These are phyloP conservation scores for Smittium mucronatum DNA, from an alignment of 371 early-diverging fungal genomes.

Conservation along the genomic window DNA sequence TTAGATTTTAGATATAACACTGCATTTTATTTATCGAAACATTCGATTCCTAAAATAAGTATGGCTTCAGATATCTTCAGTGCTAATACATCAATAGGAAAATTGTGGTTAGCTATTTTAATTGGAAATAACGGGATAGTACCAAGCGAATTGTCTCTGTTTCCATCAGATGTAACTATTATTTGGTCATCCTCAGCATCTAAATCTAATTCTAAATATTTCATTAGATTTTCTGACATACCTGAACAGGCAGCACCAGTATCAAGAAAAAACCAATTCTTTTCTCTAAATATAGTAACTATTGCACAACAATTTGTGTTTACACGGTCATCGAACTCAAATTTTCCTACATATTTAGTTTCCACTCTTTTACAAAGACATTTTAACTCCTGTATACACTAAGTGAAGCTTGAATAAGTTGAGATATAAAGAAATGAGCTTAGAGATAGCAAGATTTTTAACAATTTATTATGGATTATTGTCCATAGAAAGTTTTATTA, in stretches of 20 bases:
- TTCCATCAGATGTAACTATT: constrained; percentile 1
- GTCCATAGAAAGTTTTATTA: background rate
- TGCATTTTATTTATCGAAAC: background rate
- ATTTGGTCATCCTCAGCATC: background rate
- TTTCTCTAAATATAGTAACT: background rate
- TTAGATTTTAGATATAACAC: background rate
- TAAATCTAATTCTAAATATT: background rate
- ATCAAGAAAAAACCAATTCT: background rate
- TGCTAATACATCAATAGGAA: constrained; percentile 3
- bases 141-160: background rate
- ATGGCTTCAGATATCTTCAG: background rate
- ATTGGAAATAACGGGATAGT: background rate
- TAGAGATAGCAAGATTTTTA: background rate
- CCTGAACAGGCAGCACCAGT: background rate
- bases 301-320: background rate
- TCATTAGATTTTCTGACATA: background rate
- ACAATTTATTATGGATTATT: background rate
- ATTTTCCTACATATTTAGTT: background rate
- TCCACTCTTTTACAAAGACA: background rate
- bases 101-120: background rate
- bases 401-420: background rate
- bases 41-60: constrained; percentile 3
- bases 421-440: background rate
- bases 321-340: background rate
- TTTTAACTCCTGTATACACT: background rate